These are phyloP conservation scores for Chytriomyces sp. DNA, from an alignment of 192 early-diverging fungal genomes.

Conservation along the genomic window DNA sequence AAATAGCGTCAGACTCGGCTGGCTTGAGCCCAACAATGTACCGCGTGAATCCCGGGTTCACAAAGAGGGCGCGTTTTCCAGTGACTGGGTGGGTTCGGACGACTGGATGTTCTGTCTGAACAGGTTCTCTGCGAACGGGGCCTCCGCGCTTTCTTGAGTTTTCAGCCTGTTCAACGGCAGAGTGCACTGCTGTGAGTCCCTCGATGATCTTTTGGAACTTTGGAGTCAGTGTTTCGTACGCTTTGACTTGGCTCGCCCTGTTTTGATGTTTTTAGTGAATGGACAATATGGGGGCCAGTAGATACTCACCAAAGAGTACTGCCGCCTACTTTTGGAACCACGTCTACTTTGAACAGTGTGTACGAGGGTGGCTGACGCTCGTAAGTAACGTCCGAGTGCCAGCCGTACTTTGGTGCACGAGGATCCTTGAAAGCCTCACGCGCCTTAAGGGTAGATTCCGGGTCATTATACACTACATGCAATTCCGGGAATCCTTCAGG, in stretches of 20 bases:
- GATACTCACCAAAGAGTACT: conserved; percentile 4
- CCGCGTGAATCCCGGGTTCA: conserved; percentile 68
- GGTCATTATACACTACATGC: conserved; percentile 32
- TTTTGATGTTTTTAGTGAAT: neutral
- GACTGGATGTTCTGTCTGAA: conserved; percentile 41
- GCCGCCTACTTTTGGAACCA: conserved; percentile 28
- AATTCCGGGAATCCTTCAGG: conserved; percentile 34
- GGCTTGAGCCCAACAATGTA: conserved; percentile 56
- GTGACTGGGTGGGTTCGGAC: conserved; percentile 75
- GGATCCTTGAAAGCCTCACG: neutral
- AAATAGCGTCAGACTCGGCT: conserved; percentile 59
- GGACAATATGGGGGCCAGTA: neutral
- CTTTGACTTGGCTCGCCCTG: conserved; percentile 11
- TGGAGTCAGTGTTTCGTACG: conserved; percentile 50
- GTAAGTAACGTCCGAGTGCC: conserved; percentile 33
- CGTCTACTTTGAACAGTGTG: conserved; percentile 31
- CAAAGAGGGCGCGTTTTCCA: conserved; percentile 67
- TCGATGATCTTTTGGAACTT: conserved; percentile 61
- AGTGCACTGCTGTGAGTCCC: conserved; percentile 62
- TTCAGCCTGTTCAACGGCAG: conserved; percentile 41
- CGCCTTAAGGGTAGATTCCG: conserved; percentile 2
- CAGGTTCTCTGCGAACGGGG: conserved; percentile 33
- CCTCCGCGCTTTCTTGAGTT: conserved; percentile 33
- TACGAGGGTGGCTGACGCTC: conserved; percentile 30
- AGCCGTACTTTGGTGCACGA: neutral